Conservation (phyloP, 129 eudicot genomes). For the Pittosporum tobira region DNA sequence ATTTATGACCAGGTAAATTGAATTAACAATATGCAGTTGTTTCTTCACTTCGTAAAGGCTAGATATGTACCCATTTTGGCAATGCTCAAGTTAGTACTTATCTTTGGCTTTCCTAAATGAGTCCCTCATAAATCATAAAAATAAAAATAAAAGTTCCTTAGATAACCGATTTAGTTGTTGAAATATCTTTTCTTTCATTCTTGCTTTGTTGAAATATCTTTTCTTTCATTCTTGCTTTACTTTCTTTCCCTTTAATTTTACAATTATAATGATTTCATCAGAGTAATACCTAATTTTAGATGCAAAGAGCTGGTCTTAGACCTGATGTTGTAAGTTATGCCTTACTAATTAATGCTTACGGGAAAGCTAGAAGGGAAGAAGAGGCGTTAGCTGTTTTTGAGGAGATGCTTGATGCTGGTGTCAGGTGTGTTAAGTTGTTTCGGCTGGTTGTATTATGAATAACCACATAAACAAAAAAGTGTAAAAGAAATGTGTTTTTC, state of each 20-base stretch:
- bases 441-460: background rate
- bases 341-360: constrained; percentile 78
- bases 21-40: background rate
- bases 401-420: constrained; percentile 99
- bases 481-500: background rate
- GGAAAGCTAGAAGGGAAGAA: constrained; percentile 95
- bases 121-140: background rate
- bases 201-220: too few relatives aligned
- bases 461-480: background rate
- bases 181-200: too few relatives aligned
- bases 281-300: constrained; percentile 35
- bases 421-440: constrained; percentile 42
- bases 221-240: background rate
- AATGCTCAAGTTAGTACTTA: background rate
- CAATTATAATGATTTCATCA: constrained; percentile 6
- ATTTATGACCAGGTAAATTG: constrained; percentile 70
- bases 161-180: background rate
- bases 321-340: constrained; percentile 99
- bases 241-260: constrained; percentile 3
- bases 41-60: background rate
- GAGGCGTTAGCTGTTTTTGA: constrained; percentile 97
- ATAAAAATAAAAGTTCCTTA: background rate
- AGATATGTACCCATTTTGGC: background rate
- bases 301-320: constrained; percentile 75
- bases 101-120: background rate